phyloP scores from a whole-genome alignment of 108 stramenopile species.

The Mediolabrus comicus region DNA sequence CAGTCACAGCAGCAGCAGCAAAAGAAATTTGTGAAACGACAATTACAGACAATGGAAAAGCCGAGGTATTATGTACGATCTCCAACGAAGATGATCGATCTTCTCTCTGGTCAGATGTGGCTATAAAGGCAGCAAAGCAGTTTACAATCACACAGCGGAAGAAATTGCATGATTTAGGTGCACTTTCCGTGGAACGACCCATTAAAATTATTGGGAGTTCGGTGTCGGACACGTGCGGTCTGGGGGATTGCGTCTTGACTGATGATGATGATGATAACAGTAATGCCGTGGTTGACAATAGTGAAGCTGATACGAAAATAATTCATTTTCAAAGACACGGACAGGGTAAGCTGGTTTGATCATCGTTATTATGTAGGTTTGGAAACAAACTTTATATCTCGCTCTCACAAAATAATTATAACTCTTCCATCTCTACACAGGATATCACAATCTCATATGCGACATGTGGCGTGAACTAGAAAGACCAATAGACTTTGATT shows the following conservation, averaged over 20 bases:
- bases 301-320: constrained; percentile 35
- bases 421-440: no score
- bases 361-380: not conserved
- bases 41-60: not conserved
- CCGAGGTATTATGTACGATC: constrained; percentile 2
- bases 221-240: not conserved
- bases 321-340: constrained; percentile 75
- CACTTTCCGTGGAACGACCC: constrained; percentile 31
- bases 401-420: no score
- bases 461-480: constrained; percentile 49
- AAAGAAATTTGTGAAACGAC: constrained; percentile 7
- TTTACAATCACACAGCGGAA: constrained; percentile 29
- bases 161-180: constrained; percentile 35
- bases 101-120: constrained; percentile 17
- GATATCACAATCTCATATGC: constrained; percentile 66
- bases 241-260: constrained; percentile 8
- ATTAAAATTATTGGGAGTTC: constrained; percentile 22
- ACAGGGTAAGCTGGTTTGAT: constrained; percentile 7
- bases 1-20: not conserved
- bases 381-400: no score
- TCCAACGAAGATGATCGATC: not conserved
- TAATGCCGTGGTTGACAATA: not conserved
- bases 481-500: constrained; percentile 45
- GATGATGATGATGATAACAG: not conserved
- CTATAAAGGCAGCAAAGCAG: constrained; percentile 40